Base-by-base conservation (phyloP, 1,139 yeast species). In the Lodderomyces metapsilosis region DNA sequence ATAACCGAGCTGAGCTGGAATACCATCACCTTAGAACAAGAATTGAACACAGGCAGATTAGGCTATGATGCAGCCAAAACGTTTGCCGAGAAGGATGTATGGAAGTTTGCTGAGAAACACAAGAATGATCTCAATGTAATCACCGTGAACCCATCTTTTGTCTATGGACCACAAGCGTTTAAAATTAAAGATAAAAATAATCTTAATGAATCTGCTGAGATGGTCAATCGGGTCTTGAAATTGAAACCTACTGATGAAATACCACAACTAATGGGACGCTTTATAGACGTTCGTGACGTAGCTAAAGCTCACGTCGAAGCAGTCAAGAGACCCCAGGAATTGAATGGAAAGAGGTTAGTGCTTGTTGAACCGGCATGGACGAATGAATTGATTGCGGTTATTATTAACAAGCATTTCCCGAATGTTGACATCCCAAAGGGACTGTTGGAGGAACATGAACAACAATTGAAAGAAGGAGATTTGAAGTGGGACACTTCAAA, bases 241-340 rank as follows among this genome's bases (percentile, higher is more conserved):
- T 47, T 54, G 49, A 46, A 43, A 9, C 47, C 53, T 1, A 44
- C 44, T 5, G 54, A 45, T 39, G 44, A 28, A 45, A 36, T 53
- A 39, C 56, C 55, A 11, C 36, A 22, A 3, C 6, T 9, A 11
- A 34, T 23, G 5, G 62, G 61, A 11, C 47, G 44, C 2, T 62
- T 52, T 54, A 64, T 71, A 32, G 82, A 78, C 50, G 83, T 78
- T 2, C 63, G 82, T 40, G 81, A 78, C 50, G 73, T 74, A 6
- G 80, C 82, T 5, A 56, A 52, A 44, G 79, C 79, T 11, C 84
- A 78, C 53, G 54, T 77, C 10, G 49, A 53, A 30, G 76, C 76
- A 1, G 58, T 76, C 44, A 68, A 68, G 46, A 52, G 50, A 15
- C 21, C 39, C 46, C 24, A 49, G 4, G 49, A 46, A 6, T 52